A percentile compares a stretch with the other conserved stretches of the same genome.
These are phyloP conservation scores for Phytophthora hibernalis DNA, from an alignment of 352 stramenopile genomes.

Conservation along the genomic window DNA sequence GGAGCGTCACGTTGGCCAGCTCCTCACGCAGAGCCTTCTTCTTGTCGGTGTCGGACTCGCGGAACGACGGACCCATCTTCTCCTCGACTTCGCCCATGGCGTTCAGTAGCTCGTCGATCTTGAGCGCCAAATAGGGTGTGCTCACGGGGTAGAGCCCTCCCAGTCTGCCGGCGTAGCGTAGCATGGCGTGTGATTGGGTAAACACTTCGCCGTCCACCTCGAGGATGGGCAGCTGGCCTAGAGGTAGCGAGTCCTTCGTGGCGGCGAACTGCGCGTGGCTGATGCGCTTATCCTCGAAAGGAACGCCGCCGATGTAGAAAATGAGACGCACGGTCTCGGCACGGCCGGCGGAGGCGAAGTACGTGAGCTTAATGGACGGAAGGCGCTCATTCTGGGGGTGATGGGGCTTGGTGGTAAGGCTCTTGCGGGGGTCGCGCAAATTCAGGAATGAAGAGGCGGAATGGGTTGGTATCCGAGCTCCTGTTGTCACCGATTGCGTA, in stretches of 20 bases:
- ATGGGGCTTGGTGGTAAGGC: conserved; percentile 8
- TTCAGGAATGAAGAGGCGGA: conserved; percentile 34
- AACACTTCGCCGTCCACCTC: conserved; percentile 64
- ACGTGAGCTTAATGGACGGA: conserved; percentile 70
- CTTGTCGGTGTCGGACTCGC: conserved; percentile 45
- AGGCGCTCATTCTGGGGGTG: conserved; percentile 37
- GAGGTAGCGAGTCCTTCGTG: conserved; percentile 41
- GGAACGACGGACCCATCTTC: conserved; percentile 35
- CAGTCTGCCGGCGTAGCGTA: conserved; percentile 71
- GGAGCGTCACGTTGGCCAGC: conserved; percentile 37
- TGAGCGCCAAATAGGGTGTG: conserved; percentile 50
- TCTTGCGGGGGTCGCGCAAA: conserved; percentile 10
- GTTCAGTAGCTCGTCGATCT: conserved; percentile 67
- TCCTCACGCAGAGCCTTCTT: conserved; percentile 48
- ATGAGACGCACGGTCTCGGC: conserved; percentile 62
- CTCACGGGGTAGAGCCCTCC: conserved; percentile 58
- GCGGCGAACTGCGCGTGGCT: conserved; percentile 24
- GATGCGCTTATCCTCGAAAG: conserved; percentile 69
- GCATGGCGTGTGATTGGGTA: conserved; percentile 69
- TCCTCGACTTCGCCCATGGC: conserved; percentile 45
- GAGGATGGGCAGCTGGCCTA: conserved; percentile 51
- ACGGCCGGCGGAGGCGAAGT: conserved; percentile 55
- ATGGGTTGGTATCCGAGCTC: conserved; percentile 18
- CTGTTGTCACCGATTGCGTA: background rate
- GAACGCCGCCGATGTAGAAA: conserved; percentile 64